Evolutionary conservation across 108 stramenopile genomes (phyloP).

Genomic region (Nannochloropsis granulata): DNA sequence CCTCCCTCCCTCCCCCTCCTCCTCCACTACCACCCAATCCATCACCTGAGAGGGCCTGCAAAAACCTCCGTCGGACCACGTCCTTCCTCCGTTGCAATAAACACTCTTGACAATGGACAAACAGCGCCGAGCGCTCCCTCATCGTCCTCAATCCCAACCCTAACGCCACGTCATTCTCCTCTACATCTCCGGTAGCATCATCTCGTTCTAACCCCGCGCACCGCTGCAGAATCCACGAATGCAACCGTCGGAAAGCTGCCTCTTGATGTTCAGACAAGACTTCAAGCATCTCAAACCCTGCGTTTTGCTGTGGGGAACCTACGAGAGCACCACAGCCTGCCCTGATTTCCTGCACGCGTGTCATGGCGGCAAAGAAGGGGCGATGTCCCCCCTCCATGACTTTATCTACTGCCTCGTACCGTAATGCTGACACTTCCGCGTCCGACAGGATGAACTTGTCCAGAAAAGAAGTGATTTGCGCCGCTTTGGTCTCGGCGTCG

Average conservation of each 20-base stretch:
- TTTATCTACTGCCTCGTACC: neutral
- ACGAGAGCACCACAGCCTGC: constrained; percentile 5
- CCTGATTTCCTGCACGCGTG: constrained; percentile 5
- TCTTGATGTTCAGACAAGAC: constrained; percentile 29
- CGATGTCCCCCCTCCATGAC: neutral
- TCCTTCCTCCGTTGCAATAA: neutral
- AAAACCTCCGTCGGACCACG: neutral
- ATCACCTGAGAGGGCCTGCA: neutral
- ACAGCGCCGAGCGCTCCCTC: neutral
- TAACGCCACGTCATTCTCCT: neutral
- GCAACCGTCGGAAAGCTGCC: constrained; percentile 25
- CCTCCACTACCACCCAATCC: neutral
- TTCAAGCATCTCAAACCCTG: constrained; percentile 37
- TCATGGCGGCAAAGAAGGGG: constrained; percentile 25
- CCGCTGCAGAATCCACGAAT: constrained; percentile 25
- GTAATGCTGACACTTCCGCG: neutral
- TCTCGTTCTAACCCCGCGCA: constrained; percentile 23
- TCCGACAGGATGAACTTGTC: constrained; percentile 1
- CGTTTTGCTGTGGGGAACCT: constrained; percentile 16
- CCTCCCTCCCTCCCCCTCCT: neutral
- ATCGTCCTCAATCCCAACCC: neutral
- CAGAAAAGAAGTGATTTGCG: constrained; percentile 9
- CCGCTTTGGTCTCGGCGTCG: constrained; percentile 8
- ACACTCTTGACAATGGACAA: neutral
- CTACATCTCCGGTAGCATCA: neutral